These are phyloP conservation scores for Suillus hirtellus DNA, from an alignment of 768 basidiomycete species.

Conservation along the genomic window DNA sequence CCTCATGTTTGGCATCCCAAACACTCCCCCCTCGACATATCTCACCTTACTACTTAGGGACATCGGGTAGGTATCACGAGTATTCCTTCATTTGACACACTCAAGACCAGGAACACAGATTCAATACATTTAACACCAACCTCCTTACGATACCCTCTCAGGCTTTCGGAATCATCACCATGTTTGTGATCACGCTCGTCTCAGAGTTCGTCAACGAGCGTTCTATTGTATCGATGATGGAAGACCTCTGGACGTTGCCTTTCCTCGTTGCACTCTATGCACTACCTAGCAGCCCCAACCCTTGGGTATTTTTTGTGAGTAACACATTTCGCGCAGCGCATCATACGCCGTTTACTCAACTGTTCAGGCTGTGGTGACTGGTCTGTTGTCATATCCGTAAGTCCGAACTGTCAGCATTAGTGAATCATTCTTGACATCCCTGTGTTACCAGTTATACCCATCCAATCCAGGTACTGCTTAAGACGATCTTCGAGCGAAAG, in stretches of 20 bases:
- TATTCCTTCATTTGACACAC: background rate
- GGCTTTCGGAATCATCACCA: constrained; percentile 51
- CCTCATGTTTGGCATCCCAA: constrained; percentile 53
- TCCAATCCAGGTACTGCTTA: constrained; percentile 41
- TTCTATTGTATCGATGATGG: constrained; percentile 51
- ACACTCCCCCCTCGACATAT: constrained; percentile 50
- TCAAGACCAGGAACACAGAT: constrained; percentile 35
- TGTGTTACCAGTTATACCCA: constrained; percentile 41
- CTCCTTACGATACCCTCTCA: constrained; percentile 59
- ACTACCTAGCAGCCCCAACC: constrained; percentile 48
- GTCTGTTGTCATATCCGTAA: constrained; percentile 47
- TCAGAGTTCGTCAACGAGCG: constrained; percentile 57
- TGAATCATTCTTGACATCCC: constrained; percentile 12
- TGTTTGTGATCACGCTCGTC: constrained; percentile 48
- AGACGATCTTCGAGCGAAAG: background rate
- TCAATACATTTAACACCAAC: constrained; percentile 60
- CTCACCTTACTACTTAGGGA: constrained; percentile 58
- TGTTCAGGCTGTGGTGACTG: constrained; percentile 42
- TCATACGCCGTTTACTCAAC: background rate
- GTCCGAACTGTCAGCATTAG: constrained; percentile 10
- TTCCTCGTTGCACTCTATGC: constrained; percentile 58
- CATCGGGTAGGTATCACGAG: constrained; percentile 41
- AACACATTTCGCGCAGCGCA: background rate
- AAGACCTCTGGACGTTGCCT: constrained; percentile 61
- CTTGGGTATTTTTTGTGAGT: constrained; percentile 54